phyloP scores from a whole-genome alignment of 768 basidiomycete species.

The button mushroom (Agaricus bisporus) region DNA sequence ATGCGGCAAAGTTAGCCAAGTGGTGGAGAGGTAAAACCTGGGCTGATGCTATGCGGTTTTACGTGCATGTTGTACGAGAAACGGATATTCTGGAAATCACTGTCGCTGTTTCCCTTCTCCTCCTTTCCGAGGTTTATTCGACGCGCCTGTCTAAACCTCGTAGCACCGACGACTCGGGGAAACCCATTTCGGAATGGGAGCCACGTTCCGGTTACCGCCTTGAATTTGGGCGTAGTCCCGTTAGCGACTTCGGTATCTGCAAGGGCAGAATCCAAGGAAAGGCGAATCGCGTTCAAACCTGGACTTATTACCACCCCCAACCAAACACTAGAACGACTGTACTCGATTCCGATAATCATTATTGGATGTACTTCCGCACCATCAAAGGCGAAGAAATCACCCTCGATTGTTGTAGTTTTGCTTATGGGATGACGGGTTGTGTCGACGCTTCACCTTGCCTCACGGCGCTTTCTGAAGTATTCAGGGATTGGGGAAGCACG shows the following conservation, averaged over 20 bases:
- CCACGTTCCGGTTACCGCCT: slow-evolving; percentile 18
- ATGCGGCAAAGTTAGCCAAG: not conserved
- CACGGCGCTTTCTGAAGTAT: not conserved
- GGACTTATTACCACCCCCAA: slow-evolving; percentile 30
- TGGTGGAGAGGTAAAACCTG: not conserved
- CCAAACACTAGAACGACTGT: slow-evolving; percentile 28
- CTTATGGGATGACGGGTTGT: not conserved
- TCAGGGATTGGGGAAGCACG: slow-evolving; percentile 1
- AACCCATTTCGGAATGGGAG: slow-evolving; percentile 4
- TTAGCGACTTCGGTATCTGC: slow-evolving; percentile 39
- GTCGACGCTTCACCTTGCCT: too few species aligned
- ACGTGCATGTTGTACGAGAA: not conserved
- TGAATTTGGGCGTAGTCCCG: slow-evolving; percentile 29
- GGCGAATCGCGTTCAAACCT: slow-evolving; percentile 22
- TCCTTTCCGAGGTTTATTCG: not conserved
- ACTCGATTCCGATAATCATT: slow-evolving; percentile 39
- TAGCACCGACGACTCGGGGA: not conserved
- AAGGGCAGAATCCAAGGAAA: slow-evolving; percentile 28
- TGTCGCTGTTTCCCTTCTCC: not conserved
- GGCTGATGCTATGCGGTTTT: not conserved
- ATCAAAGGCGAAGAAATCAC: slow-evolving; percentile 31
- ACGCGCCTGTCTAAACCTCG: not conserved
- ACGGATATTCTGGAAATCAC: not conserved
- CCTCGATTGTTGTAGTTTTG: slow-evolving; percentile 25
- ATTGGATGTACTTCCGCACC: slow-evolving; percentile 44